Base-by-base conservation (phyloP, 257 asterid species). In the Solanum medicagineum region DNA sequence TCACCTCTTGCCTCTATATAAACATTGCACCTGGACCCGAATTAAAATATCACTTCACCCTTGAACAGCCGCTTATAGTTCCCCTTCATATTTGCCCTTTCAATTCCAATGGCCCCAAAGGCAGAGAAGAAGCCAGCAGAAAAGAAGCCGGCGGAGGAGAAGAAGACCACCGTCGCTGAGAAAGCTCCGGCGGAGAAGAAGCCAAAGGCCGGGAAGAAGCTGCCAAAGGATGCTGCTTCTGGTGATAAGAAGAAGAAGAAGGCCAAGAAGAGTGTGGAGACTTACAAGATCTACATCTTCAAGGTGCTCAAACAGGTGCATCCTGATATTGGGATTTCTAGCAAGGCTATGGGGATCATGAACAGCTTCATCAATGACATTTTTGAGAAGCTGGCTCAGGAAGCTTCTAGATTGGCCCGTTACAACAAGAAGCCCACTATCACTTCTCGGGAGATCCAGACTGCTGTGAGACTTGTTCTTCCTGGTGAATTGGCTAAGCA, bases 321-420 rank as follows among this genome's bases (percentile, higher is more conserved):
- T 17, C 96, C 94, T 0, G 95, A 92, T 11, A 90, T 93, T 13
- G 96, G 96, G 1, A 85, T 93, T 65, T 92, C 94, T 3, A 91
- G 94, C 91, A 92, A 92, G 90, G 94, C 94, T 9, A 92, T 92
- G 95, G 95, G 95, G 11, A 92, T 92, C 55, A 92, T 91, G 95
- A 92, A 92, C 89, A 90, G 92, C 59, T 90, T 90, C 55, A 90
- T 90, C 51, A 90, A 90, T 32, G 90, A 90, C 32, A 90, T 91
- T 15, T 92, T 92, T 63, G 95, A 92, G 93, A 92, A 92, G 86
- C 84, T 92, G 6, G 95, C 90, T 7, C 93, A 88, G 85, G 97
- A 91, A 73, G 42, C 91, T 2, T 93, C 96, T 2, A 90, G 90
- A 49, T 83, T 92, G 45, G 95, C 95, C 2, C 81, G 95, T 85